phyloP scores from a whole-genome alignment of 2,329 filamentous ascomycete genomes.

The Remersonia thermophila region DNA sequence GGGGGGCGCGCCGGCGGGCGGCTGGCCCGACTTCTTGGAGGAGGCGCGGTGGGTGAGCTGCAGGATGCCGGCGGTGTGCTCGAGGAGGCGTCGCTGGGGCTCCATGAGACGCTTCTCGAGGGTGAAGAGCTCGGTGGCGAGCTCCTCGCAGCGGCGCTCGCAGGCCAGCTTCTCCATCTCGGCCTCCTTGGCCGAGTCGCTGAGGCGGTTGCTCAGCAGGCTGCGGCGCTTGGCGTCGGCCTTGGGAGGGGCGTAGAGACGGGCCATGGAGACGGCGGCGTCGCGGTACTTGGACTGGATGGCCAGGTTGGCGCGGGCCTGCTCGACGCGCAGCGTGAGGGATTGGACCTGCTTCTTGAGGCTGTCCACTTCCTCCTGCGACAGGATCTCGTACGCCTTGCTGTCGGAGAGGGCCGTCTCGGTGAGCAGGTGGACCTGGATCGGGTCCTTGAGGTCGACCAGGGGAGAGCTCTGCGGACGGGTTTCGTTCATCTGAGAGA shows the following conservation, averaged over 20 bases:
- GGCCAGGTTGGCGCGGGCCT: constrained; percentile 67
- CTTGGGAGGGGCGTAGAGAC: constrained; percentile 51
- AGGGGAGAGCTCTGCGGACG: constrained; percentile 43
- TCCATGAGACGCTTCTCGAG: constrained; percentile 67
- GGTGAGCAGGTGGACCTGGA: constrained; percentile 82
- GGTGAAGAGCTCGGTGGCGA: constrained; percentile 67
- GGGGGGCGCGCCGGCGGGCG: constrained; percentile 24
- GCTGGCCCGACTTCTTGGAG: constrained; percentile 41
- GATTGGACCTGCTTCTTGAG: constrained; percentile 76
- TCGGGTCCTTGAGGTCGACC: constrained; percentile 54
- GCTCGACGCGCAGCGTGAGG: constrained; percentile 65
- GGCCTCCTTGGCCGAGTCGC: constrained; percentile 43
- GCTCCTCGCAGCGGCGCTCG: constrained; percentile 72
- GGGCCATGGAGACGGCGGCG: constrained; percentile 75
- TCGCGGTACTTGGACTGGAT: constrained; percentile 92
- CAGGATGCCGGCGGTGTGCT: constrained; percentile 86
- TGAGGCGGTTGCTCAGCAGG: constrained; percentile 36
- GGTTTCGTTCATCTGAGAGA: constrained; percentile 41
- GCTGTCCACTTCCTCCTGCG: constrained; percentile 81
- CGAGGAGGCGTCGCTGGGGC: constrained; percentile 62
- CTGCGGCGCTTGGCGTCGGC: constrained; percentile 36
- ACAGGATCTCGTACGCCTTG: constrained; percentile 70
- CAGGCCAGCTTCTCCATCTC: constrained; percentile 64
- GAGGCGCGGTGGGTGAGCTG: constrained; percentile 76
- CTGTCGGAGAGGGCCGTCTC: constrained; percentile 90